Evolutionary conservation across 2,329 filamentous ascomycete species (phyloP), one percentile per base, ranked within the genome.

Genomic region (Stemphylium vesicarium): DNA sequence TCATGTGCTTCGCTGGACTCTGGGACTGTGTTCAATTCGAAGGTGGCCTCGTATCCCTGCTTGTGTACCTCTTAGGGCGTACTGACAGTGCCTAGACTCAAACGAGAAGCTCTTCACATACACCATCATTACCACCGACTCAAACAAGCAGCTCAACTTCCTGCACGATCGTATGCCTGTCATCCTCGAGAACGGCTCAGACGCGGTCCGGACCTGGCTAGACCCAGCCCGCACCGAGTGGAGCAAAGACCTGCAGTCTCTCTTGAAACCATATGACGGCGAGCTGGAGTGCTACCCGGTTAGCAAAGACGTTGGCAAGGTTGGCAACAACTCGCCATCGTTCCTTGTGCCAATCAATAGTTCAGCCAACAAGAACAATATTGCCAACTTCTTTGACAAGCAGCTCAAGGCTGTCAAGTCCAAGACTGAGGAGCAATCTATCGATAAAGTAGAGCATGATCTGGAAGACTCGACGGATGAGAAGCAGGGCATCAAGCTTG

Each of bases 81-180:
- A 66, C 67, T 74, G 62, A 74, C 64, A 58, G 48, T 36, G 48
- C 43, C 59, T 29, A 84, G 86, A 83, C 44, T 83, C 84, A 2
- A 82, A 86, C 2, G 83, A 90, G 59, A 90, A 88, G 73, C 78
- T 87, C 4, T 97, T 94, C 73, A 96, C 92, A 0, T 99, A 96
- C 75, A 94, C 93, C 1, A 86, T 99, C 71, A 94, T 98, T 73
- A 99, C 95, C 1, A 98, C 94, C 1, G 84, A 88, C 56, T 90
- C 92, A 7, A 96, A 94, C 68, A 81, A 87, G 59, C 89, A 94
- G 72, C 81, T 98, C 43, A 87, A 82, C 24, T 98, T 96, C 63
- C 80, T 99, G 15, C 95, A 99, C 72, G 89, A 96, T 69, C 88
- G 95, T 13, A 99, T 99, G 95, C 95, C 95, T 0, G 94, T 96